Evolutionary conservation across 2,329 filamentous ascomycete genomes (phyloP).

Genomic region (Colletotrichum euphorbiae): DNA sequence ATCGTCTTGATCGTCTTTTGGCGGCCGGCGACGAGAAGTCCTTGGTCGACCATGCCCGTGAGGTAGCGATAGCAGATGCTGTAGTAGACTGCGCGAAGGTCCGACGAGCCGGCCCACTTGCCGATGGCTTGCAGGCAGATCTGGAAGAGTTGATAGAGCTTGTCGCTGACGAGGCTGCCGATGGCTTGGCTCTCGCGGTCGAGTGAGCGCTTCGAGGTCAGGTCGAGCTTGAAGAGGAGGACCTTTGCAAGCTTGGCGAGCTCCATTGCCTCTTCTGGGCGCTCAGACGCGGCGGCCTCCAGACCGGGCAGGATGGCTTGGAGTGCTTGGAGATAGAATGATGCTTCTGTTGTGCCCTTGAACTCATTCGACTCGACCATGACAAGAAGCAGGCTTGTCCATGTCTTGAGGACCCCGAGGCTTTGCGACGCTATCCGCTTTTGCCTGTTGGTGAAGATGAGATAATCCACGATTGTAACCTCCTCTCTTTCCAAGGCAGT

Average conservation of each 20-base stretch:
- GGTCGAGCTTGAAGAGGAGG: constrained; percentile 77
- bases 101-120: constrained; percentile 75
- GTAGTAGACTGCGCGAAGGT: constrained; percentile 87
- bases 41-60: constrained; percentile 71
- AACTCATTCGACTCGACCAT: constrained; percentile 87
- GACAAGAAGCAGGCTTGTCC: constrained; percentile 86
- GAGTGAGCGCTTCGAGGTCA: constrained; percentile 53
- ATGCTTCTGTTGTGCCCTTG: constrained; percentile 75
- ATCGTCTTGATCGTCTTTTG: constrained; percentile 79
- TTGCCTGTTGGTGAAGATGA: constrained; percentile 73
- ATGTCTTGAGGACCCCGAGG: constrained; percentile 79
- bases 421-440: constrained; percentile 68
- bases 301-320: constrained; percentile 91
- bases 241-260: constrained; percentile 81
- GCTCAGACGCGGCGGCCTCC: constrained; percentile 78
- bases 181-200: constrained; percentile 60
- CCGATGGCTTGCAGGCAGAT: constrained; percentile 84
- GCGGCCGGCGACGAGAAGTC: constrained; percentile 59
- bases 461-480: constrained; percentile 67
- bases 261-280: constrained; percentile 77
- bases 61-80: constrained; percentile 91
- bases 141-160: constrained; percentile 92
- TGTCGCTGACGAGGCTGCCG: constrained; percentile 85
- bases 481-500: constrained; percentile 69
- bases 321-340: constrained; percentile 86